These are phyloP conservation scores for Cronartium quercuum DNA, from an alignment of 1,284 basidiomycete genomes.

Conservation along the genomic window DNA sequence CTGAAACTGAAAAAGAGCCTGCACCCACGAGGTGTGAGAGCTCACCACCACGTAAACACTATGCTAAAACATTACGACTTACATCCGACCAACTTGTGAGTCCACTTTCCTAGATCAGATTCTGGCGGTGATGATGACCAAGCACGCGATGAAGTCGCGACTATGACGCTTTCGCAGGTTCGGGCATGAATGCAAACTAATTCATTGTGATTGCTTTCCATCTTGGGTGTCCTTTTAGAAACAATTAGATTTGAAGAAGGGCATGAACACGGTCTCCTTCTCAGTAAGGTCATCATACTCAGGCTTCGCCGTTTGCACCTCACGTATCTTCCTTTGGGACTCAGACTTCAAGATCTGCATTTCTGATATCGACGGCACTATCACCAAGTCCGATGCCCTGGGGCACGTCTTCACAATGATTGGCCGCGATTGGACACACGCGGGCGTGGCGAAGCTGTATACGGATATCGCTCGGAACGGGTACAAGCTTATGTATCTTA, in stretches of 20 bases:
- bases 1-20: neutral
- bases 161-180: too few species aligned
- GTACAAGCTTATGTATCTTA: conserved; percentile 97
- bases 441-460: conserved; percentile 95
- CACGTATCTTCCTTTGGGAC: conserved; percentile 94
- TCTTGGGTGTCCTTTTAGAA: conserved; percentile 54
- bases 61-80: conserved; percentile 84
- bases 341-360: conserved; percentile 81
- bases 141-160: too few species aligned
- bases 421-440: conserved; percentile 98
- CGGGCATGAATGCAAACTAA: neutral
- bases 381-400: conserved; percentile 95
- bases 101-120: conserved; percentile 28
- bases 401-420: conserved; percentile 98
- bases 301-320: conserved; percentile 76
- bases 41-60: conserved; percentile 54
- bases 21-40: neutral
- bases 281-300: conserved; percentile 76
- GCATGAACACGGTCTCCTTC: conserved; percentile 88
- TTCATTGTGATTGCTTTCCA: neutral
- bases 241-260: conserved; percentile 75
- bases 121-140: neutral
- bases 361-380: conserved; percentile 98
- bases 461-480: conserved; percentile 92
- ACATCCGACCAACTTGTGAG: conserved; percentile 72